phyloP scores from a whole-genome alignment of 164 flowering plant species.

The Umbellularia californica region DNA sequence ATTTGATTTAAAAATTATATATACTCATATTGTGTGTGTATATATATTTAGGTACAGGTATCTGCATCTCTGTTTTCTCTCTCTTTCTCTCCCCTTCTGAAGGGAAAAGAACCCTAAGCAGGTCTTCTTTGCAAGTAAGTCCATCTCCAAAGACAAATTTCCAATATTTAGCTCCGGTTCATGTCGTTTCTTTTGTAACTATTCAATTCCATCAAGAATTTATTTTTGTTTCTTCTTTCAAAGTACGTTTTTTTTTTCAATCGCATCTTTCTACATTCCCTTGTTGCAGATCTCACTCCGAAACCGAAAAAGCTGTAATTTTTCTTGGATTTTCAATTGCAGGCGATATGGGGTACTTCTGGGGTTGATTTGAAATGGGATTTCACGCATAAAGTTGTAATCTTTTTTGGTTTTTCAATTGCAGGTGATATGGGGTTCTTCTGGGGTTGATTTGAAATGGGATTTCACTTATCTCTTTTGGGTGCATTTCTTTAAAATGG shows the following conservation, averaged over 20 bases:
- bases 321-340: not conserved
- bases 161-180: too few relatives aligned
- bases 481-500: not conserved
- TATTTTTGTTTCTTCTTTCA: not conserved
- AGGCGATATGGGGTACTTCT: not conserved
- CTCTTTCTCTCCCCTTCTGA: not conserved
- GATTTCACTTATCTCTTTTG: not conserved
- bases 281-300: slow-evolving; percentile 1
- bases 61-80: not conserved
- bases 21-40: too few relatives aligned
- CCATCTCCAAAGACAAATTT: not conserved
- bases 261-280: not conserved
- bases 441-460: not conserved
- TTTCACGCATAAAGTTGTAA: slow-evolving; percentile 3
- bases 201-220: not conserved
- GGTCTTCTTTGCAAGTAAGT: slow-evolving; percentile 4
- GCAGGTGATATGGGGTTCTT: not conserved
- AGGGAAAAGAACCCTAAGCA: slow-evolving; percentile 6
- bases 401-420: not conserved
- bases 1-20: too few relatives aligned
- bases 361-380: not conserved
- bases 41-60: not conserved
- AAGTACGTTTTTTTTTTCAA: not conserved
- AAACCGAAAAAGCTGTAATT: slow-evolving; percentile 5
- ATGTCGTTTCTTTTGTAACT: not conserved